Evolutionary conservation across 2,329 filamentous ascomycete genomes (phyloP).

Genomic region (Ascosphaera acerosa): DNA sequence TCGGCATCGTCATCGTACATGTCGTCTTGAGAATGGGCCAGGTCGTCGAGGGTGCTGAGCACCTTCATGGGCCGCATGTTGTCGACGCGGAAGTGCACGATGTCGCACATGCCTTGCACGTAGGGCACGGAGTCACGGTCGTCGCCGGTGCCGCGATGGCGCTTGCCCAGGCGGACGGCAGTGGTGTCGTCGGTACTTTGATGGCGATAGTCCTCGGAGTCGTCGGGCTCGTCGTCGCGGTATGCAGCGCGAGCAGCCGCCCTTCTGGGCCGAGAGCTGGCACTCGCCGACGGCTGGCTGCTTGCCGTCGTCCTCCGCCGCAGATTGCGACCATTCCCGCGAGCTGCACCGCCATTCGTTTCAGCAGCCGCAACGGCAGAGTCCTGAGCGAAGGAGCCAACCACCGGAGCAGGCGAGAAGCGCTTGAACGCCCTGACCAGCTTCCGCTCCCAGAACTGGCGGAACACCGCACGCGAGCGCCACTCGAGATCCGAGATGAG

Average conservation of each 20-base stretch:
- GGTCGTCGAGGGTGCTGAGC: conserved; percentile 32
- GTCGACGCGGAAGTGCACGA: conserved; percentile 34
- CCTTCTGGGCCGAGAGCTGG: conserved; percentile 11
- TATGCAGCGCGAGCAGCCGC: conserved; percentile 13
- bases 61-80: conserved; percentile 34
- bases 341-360: neutral
- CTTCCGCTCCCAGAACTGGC: conserved; percentile 49
- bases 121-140: conserved; percentile 6
- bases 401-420: conserved; percentile 11
- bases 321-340: conserved; percentile 2
- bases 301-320: conserved; percentile 3
- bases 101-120: conserved; percentile 31
- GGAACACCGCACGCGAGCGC: conserved; percentile 57
- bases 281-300: too few relatives aligned
- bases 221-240: neutral
- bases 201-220: conserved; percentile 2
- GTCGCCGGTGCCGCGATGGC: conserved; percentile 3
- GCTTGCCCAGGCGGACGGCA: conserved; percentile 1
- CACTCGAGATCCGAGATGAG: conserved; percentile 56
- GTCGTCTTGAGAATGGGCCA: too few relatives aligned
- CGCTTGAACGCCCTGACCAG: conserved; percentile 29
- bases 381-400: conserved; percentile 5
- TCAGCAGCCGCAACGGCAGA: neutral
- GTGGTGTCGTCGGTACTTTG: conserved; percentile 1
- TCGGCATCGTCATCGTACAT: conserved; percentile 34